Evolutionary conservation across 306 rosid species (phyloP).

Genomic region (Comarum palustre): DNA sequence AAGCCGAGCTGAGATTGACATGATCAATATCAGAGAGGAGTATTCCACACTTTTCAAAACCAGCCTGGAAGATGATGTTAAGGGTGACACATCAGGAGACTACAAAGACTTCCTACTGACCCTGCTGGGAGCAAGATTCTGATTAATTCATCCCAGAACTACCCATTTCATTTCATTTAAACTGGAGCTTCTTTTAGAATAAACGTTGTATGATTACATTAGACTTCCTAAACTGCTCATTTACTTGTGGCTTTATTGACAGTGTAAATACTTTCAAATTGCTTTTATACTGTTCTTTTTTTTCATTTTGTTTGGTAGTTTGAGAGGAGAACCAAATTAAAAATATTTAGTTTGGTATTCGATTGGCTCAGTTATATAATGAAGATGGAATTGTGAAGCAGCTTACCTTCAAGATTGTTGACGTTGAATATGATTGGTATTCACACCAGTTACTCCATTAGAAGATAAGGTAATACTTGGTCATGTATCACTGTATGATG

Average conservation of each 20-base stretch:
- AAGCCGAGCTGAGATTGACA: conserved; percentile 72
- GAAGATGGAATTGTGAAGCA: neutral
- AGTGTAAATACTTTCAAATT: neutral
- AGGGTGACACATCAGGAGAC: conserved; percentile 75
- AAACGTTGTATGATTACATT: conserved; percentile 3
- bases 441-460: neutral
- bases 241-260: neutral
- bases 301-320: neutral
- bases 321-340: too few species aligned
- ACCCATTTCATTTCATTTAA: conserved; percentile 9
- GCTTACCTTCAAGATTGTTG: neutral
- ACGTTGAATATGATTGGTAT: neutral
- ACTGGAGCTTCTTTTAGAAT: conserved; percentile 19
- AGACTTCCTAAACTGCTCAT: neutral
- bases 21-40: conserved; percentile 53
- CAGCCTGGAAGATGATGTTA: conserved; percentile 57
- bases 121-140: conserved; percentile 65
- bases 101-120: conserved; percentile 77
- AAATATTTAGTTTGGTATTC: too few species aligned
- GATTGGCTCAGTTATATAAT: too few species aligned
- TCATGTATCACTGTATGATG: too few species aligned
- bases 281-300: neutral
- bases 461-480: too few species aligned
- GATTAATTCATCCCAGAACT: conserved; percentile 22
- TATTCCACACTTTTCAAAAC: conserved; percentile 50